Evolutionary conservation across 306 rosid species (phyloP).

Genomic region (Urtica urens): DNA sequence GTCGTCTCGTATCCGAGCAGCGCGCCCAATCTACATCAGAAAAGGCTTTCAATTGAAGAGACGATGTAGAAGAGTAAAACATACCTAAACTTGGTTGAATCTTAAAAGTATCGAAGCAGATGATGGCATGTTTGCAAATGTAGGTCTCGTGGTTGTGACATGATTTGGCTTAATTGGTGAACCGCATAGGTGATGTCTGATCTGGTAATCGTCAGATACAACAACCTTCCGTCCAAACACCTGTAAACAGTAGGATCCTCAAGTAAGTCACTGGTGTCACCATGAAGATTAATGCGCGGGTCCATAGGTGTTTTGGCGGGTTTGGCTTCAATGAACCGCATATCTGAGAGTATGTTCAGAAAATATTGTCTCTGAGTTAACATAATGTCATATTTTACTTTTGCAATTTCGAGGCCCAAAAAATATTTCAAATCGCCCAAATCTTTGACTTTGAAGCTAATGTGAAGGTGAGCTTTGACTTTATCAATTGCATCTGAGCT

Average conservation of each 20-base stretch:
- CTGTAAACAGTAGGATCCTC: background rate
- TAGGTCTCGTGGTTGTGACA: background rate
- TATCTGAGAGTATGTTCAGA: background rate
- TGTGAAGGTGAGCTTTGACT: background rate
- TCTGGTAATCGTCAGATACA: background rate
- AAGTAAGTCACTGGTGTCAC: background rate
- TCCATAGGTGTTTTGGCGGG: background rate
- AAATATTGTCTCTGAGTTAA: background rate
- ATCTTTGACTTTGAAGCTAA: background rate
- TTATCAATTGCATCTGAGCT: background rate
- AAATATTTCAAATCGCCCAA: background rate
- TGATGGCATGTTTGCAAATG: background rate
- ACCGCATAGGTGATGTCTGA: background rate
- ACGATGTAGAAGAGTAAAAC: background rate
- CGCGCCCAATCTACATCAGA: background rate
- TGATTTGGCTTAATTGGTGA: background rate
- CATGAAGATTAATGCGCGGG: background rate
- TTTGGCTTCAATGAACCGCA: background rate
- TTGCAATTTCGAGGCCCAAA: background rate
- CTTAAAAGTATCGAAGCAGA: background rate
- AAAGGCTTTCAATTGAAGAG: background rate
- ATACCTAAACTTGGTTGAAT: background rate
- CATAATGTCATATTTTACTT: background rate
- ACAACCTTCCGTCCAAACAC: background rate
- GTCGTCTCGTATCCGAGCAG: background rate